A percentile compares a stretch with the other conserved stretches of the same genome.
phyloP scores from a whole-genome alignment of 192 early-diverging fungal species.

The Coemansia sp. region DNA sequence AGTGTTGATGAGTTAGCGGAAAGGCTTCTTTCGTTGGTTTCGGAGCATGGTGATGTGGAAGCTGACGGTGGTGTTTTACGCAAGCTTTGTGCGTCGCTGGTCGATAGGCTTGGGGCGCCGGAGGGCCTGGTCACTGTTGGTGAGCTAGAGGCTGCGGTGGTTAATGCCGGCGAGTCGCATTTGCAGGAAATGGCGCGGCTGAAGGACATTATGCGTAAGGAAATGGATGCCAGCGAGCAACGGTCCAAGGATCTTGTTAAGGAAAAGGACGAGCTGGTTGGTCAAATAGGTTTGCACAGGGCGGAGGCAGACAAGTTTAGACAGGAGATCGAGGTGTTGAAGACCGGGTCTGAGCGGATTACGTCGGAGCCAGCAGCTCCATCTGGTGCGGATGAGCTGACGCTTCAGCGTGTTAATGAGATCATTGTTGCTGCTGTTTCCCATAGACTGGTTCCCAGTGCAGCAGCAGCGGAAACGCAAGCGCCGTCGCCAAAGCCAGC shows the following conservation, averaged over 20 bases:
- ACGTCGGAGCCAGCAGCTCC: background rate
- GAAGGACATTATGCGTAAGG: conserved; percentile 36
- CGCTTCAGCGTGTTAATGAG: conserved; percentile 19
- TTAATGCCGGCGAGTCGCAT: conserved; percentile 11
- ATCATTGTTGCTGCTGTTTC: conserved; percentile 35
- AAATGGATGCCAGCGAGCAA: conserved; percentile 22
- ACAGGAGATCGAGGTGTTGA: background rate
- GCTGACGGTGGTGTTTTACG: background rate
- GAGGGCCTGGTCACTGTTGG: conserved; percentile 23
- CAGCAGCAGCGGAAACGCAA: background rate
- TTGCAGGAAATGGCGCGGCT: conserved; percentile 23
- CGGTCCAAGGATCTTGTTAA: conserved; percentile 3
- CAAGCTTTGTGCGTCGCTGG: conserved; percentile 6
- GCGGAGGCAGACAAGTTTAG: background rate
- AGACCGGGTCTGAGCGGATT: background rate
- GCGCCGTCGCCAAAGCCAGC: background rate
- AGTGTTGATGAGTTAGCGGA: conserved; percentile 7
- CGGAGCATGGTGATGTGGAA: background rate
- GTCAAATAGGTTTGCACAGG: background rate
- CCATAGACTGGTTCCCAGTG: conserved; percentile 8
- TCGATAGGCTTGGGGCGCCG: conserved; percentile 26
- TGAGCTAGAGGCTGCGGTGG: conserved; percentile 22
- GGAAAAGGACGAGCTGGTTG: conserved; percentile 14
- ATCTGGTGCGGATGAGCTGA: conserved; percentile 3
- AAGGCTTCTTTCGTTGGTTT: background rate